Percentiles rank a stretch among this genome's conserved stretches.
These are phyloP conservation scores for Fremontodendron californicum DNA, from an alignment of 345 rosid species.

Conservation along the genomic window DNA sequence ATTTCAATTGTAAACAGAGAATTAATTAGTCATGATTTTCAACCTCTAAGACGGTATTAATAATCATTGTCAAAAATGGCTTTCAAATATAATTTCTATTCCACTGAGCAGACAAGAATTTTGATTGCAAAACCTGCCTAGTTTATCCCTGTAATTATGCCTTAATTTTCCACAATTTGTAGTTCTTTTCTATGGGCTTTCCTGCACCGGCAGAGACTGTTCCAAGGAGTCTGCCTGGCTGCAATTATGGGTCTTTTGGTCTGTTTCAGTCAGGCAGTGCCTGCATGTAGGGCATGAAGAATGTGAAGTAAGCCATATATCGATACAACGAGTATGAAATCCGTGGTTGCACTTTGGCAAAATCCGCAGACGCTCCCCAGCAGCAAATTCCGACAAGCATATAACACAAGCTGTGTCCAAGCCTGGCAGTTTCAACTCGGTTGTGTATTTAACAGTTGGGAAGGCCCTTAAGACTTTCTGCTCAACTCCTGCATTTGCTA, in stretches of 20 bases:
- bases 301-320: constrained; percentile 58
- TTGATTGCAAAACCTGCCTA: neutral
- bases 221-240: constrained; percentile 11
- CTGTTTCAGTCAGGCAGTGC: constrained; percentile 33
- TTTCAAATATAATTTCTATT: neutral
- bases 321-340: neutral
- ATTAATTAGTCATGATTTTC: neutral
- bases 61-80: neutral
- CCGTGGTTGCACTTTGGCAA: constrained; percentile 38
- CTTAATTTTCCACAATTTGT: neutral
- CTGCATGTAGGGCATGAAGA: constrained; percentile 69
- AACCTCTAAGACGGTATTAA: neutral
- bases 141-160: neutral
- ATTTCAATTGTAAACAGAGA: neutral
- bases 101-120: neutral
- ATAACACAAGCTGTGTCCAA: constrained; percentile 23
- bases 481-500: constrained; percentile 39
- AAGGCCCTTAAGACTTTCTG: constrained; percentile 43
- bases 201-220: neutral
- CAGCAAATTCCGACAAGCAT: constrained; percentile 44
- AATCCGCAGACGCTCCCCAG: constrained; percentile 41
- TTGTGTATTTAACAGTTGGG: constrained; percentile 39
- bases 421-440: constrained; percentile 36
- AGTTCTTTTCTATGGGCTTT: neutral
- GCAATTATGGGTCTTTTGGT: constrained; percentile 29